These are phyloP conservation scores for Spathaspora sp. DNA, from an alignment of 805 yeast genomes.

Conservation along the genomic window DNA sequence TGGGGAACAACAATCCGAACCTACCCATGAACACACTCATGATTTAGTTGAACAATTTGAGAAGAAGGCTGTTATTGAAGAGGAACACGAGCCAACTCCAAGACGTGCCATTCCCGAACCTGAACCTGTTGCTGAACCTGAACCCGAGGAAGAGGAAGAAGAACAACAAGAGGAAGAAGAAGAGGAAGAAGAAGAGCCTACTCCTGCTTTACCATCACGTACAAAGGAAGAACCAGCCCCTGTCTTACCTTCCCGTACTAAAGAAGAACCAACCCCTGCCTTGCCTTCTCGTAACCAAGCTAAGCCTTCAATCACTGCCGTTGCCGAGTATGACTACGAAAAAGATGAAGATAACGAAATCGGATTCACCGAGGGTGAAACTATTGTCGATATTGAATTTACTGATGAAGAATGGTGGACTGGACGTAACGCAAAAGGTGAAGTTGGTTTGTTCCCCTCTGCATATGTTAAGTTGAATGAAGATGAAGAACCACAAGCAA, in stretches of 20 bases:
- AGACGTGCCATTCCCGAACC: slow-evolving; percentile 1
- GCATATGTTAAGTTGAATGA: slow-evolving; percentile 44
- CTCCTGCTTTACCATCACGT: slow-evolving; percentile 16
- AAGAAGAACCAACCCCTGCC: slow-evolving; percentile 13
- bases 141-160: slow-evolving; percentile 9
- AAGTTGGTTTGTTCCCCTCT: slow-evolving; percentile 54
- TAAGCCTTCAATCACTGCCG: slow-evolving; percentile 42
- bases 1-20: slow-evolving; percentile 22
- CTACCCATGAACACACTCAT: slow-evolving; percentile 12
- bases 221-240: slow-evolving; percentile 14
- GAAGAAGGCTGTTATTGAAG: slow-evolving; percentile 12
- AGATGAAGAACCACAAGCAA: slow-evolving; percentile 14
- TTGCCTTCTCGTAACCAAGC: slow-evolving; percentile 16
- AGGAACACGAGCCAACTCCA: slow-evolving; percentile 9
- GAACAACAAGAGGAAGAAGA: slow-evolving; percentile 5
- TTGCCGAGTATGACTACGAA: slow-evolving; percentile 78
- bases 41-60: slow-evolving; percentile 17
- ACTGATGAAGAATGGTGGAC: slow-evolving; percentile 76
- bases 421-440: slow-evolving; percentile 39
- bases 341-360: slow-evolving; percentile 78
- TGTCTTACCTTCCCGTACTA: slow-evolving; percentile 8
- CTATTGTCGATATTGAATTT: slow-evolving; percentile 60
- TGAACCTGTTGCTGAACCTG: slow-evolving; percentile 1
- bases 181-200: slow-evolving; percentile 5
- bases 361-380: slow-evolving; percentile 62